These are phyloP conservation scores for Aphanomyces astaci DNA, from an alignment of 352 stramenopile genomes.

Conservation along the genomic window DNA sequence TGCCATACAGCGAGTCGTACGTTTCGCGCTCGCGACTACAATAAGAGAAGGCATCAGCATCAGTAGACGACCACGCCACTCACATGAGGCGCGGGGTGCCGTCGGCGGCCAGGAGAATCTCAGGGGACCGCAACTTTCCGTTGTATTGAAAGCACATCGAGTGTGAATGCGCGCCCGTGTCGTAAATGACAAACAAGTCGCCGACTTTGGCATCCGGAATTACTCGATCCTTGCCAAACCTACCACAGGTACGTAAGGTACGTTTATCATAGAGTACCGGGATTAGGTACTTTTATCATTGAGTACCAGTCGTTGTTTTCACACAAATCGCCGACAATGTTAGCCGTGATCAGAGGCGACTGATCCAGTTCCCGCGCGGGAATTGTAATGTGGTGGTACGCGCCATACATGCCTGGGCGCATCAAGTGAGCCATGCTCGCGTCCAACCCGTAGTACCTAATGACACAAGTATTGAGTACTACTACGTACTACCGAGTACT, in stretches of 20 bases:
- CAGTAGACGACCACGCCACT: slow-evolving; percentile 18
- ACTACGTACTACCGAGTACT: no score
- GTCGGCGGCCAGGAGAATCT: slow-evolving; percentile 63
- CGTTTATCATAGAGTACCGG: not conserved
- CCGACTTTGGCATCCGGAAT: slow-evolving; percentile 43
- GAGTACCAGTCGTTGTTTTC: slow-evolving; percentile 92
- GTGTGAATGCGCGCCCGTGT: slow-evolving; percentile 84
- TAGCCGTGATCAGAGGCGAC: slow-evolving; percentile 32
- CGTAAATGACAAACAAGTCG: slow-evolving; percentile 86
- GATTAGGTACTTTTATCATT: slow-evolving; percentile 24
- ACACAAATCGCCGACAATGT: slow-evolving; percentile 82
- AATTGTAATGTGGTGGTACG: slow-evolving; percentile 85
- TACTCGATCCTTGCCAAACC: slow-evolving; percentile 17
- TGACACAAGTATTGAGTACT: no score
- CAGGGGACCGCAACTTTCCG: slow-evolving; percentile 82
- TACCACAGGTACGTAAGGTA: not conserved
- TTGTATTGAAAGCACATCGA: slow-evolving; percentile 93
- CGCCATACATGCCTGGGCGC: slow-evolving; percentile 84
- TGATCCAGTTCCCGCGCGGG: slow-evolving; percentile 39
- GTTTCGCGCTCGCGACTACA: slow-evolving; percentile 65
- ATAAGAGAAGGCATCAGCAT: slow-evolving; percentile 2
- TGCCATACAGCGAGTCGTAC: slow-evolving; percentile 64
- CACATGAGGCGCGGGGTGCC: slow-evolving; percentile 63
- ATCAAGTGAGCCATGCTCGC: slow-evolving; percentile 87
- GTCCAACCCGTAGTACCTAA: slow-evolving; percentile 79